Evolutionary conservation across 371 early-diverging fungal genomes (phyloP).

Genomic region (Mucor plumbeus): DNA sequence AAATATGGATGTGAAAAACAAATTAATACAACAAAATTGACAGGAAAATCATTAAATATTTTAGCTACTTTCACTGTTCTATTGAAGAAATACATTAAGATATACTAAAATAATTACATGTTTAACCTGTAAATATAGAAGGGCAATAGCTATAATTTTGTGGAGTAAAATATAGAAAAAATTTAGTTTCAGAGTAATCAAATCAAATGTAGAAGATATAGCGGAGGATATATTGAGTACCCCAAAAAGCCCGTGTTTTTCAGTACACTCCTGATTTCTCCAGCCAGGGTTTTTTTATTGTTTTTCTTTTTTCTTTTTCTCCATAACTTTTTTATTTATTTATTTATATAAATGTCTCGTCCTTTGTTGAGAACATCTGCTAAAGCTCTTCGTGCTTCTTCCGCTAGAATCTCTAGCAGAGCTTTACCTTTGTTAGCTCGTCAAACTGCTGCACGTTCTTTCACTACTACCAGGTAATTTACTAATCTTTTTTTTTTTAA

Average conservation of each 20-base stretch:
- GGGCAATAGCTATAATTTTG: background rate
- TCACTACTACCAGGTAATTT: slow-evolving; percentile 17
- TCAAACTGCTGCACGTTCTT: slow-evolving; percentile 10
- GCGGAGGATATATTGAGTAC: background rate
- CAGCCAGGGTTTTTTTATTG: slow-evolving; percentile 16
- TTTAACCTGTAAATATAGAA: no score
- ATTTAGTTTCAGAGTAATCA: background rate
- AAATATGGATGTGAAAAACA: no score
- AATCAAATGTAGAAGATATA: background rate
- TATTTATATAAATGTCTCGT: slow-evolving; percentile 12
- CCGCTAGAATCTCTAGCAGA: slow-evolving; percentile 10
- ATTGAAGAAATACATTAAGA: no score
- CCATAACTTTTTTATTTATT: background rate
- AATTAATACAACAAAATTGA: no score
- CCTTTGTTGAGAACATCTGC: slow-evolving; percentile 17
- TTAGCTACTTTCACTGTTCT: no score
- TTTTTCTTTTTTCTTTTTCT: background rate
- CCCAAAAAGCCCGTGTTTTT: slow-evolving; percentile 1
- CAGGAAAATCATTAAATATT: no score
- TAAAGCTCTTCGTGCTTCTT: background rate
- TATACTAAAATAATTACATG: background rate
- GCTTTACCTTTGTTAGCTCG: slow-evolving; percentile 13
- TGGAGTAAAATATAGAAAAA: background rate
- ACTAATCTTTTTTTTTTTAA: background rate
- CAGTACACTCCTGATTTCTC: slow-evolving; percentile 16